Percentiles rank a stretch among this genome's conserved stretches.
Conservation (phyloP, 2,329 filamentous ascomycete genomes). For the Zymoseptoria crescenta region DNA sequence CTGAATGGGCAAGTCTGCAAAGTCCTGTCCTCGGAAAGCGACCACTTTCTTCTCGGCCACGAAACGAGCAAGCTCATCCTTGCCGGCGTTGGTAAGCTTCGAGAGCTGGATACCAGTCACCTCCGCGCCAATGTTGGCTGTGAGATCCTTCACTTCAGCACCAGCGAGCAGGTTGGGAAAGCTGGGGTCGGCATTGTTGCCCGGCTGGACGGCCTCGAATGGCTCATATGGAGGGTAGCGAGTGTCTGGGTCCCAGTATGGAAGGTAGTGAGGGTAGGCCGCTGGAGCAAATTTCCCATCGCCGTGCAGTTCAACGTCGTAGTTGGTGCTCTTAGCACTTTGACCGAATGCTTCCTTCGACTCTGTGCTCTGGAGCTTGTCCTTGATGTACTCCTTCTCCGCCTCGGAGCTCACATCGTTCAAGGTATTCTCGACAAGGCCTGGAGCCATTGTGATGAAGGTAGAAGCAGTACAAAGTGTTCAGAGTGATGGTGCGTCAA, state of each 20-base stretch:
- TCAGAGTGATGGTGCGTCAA: slow-evolving; percentile 50
- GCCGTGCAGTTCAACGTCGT: slow-evolving; percentile 47
- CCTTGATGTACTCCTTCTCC: slow-evolving; percentile 20
- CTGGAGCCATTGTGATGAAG: slow-evolving; percentile 34
- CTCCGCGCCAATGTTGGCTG: slow-evolving; percentile 66
- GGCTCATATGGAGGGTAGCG: slow-evolving; percentile 57
- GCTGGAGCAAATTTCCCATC: slow-evolving; percentile 47
- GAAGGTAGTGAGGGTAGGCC: slow-evolving; percentile 58
- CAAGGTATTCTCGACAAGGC: slow-evolving; percentile 32
- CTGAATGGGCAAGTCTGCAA: slow-evolving; percentile 56
- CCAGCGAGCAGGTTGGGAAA: slow-evolving; percentile 61
- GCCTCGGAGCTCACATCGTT: slow-evolving; percentile 17
- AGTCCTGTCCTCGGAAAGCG: slow-evolving; percentile 66
- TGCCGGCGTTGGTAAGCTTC: slow-evolving; percentile 57
- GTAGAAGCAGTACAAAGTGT: slow-evolving; percentile 50
- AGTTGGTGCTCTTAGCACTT: slow-evolving; percentile 37
- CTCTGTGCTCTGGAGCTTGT: slow-evolving; percentile 17
- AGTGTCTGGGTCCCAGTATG: slow-evolving; percentile 22
- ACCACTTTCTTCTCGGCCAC: slow-evolving; percentile 73
- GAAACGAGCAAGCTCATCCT: slow-evolving; percentile 68
- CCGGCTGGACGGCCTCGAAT: slow-evolving; percentile 68
- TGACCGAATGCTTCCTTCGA: slow-evolving; percentile 40
- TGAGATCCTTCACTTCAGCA: slow-evolving; percentile 51
- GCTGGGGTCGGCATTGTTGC: slow-evolving; percentile 61
- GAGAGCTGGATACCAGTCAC: slow-evolving; percentile 64